Base-by-base conservation (phyloP, 2,329 filamentous ascomycete genomes). In the Sporothrix variecibatus region DNA sequence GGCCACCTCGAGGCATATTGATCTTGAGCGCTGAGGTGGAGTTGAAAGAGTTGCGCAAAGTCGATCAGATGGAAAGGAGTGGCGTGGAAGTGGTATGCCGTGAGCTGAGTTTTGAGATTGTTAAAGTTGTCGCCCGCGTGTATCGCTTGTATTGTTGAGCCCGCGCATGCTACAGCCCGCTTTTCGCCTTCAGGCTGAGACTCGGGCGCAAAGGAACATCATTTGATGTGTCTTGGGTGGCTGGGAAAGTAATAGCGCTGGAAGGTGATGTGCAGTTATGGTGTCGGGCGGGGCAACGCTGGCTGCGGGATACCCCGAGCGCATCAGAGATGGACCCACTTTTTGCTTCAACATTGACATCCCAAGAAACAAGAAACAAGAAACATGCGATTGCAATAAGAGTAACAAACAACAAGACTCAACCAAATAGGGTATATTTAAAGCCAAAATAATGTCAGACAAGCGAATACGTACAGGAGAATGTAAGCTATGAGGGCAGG, bases 351-450 rank as follows among this genome's bases (percentile, higher is more conserved):
- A 34, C 34, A 8, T 34, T 8, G 34, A 34, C 4, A 34, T 34
- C 34, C 23, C 40, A 69, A 51, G 43, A 49, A 49, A 15, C 40
- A 49, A n/a, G n/a, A 28, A 46, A n/a, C 40, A 69, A 51, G 43
- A 49, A 49, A 15, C 40, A 49, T 43, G 60, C 23, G 6, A 68
- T 15, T 31, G 49, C 23, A 51, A 31, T 2, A 31, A 34, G 5
- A 46, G 11, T 2, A 49, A 67, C 1, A 9, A 65, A 46, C 5
- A 20, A 31, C 4, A 51, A n/a, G 12, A 9, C 65, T 68, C 38
- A 8, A 28, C 46, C 65, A 68, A 40, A 53, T 20, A 69, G 46
- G 67, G 67, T 69, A 69, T 69, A 69, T 53, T 69, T 38, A 26
- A 68, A 23, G 26, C 40, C 23, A 68, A 51, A 34, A 7, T 6